A percentile compares a stretch with the other conserved stretches of the same genome.
Evolutionary conservation across 2,329 filamentous ascomycete genomes (phyloP).

Genomic region (Phialemonium atrogriseum): DNA sequence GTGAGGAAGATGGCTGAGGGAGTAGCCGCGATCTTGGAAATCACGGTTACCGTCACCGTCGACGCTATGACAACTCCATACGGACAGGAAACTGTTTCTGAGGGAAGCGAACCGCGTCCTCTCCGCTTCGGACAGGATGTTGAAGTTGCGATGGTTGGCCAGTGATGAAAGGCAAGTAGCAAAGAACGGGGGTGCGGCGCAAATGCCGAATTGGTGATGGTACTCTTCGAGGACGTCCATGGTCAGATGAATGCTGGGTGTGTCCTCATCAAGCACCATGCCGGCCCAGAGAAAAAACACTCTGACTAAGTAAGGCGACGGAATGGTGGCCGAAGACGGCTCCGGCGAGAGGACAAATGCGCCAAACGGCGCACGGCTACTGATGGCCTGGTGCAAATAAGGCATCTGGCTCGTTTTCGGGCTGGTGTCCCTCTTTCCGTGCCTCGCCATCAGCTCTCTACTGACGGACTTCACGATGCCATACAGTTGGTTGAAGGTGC

Average conservation of each 20-base stretch:
- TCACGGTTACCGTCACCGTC: too few relatives aligned
- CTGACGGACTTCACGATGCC: slow-evolving; percentile 27
- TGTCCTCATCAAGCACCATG: slow-evolving; percentile 10
- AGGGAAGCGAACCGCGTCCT: slow-evolving; percentile 3
- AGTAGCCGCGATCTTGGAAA: too few relatives aligned
- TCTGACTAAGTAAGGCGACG: slow-evolving; percentile 17
- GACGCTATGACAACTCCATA: too few relatives aligned
- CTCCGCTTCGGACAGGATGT: slow-evolving; percentile 8
- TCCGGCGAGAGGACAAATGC: slow-evolving; percentile 11
- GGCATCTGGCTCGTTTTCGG: slow-evolving; percentile 5
- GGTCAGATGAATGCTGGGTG: slow-evolving; percentile 8
- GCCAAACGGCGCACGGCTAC: slow-evolving; percentile 13
- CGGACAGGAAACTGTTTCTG: background rate
- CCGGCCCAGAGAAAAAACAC: slow-evolving; percentile 18
- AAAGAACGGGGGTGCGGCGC: slow-evolving; percentile 17
- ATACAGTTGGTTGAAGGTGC: slow-evolving; percentile 33
- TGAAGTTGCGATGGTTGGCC: slow-evolving; percentile 8
- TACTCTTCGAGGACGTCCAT: slow-evolving; percentile 15
- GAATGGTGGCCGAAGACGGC: slow-evolving; percentile 12
- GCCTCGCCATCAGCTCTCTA: slow-evolving; percentile 8
- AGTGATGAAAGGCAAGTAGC: slow-evolving; percentile 14
- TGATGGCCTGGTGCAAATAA: slow-evolving; percentile 13
- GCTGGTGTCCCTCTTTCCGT: slow-evolving; percentile 7
- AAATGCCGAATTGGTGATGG: slow-evolving; percentile 14
- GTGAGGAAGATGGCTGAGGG: too few relatives aligned